phyloP scores from a whole-genome alignment of 352 stramenopile species.

The Discostella stelligera region DNA sequence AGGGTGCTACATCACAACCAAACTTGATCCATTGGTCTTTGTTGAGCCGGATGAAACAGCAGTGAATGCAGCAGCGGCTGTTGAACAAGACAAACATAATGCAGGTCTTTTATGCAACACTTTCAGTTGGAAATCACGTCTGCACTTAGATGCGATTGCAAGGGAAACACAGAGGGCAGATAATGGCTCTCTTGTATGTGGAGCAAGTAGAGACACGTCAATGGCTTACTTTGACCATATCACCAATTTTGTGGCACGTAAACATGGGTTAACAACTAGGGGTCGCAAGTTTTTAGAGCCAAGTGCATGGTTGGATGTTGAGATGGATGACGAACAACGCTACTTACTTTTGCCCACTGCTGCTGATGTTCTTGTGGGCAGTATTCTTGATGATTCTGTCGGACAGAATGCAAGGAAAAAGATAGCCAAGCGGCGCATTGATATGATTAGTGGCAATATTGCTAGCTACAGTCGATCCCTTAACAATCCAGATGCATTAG shows the following conservation, averaged over 20 bases:
- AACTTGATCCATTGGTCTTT: constrained; percentile 22
- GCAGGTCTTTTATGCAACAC: neutral
- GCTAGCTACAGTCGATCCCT: constrained; percentile 19
- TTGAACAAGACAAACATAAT: neutral
- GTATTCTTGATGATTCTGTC: constrained; percentile 24
- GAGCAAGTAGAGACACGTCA: no score
- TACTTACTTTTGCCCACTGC: constrained; percentile 19
- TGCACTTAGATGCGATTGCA: neutral
- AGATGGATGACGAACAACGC: constrained; percentile 17
- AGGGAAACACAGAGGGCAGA: no score
- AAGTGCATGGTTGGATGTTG: constrained; percentile 19
- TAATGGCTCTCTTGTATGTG: no score
- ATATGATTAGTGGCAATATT: constrained; percentile 30
- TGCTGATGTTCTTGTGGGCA: constrained; percentile 16
- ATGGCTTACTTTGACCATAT: constrained; percentile 17
- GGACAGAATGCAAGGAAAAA: constrained; percentile 28
- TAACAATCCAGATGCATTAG: constrained; percentile 10
- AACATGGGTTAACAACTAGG: constrained; percentile 19
- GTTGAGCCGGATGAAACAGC: neutral
- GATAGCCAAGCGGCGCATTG: constrained; percentile 25
- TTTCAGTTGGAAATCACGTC: neutral
- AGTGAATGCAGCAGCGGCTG: neutral
- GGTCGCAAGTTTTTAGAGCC: constrained; percentile 6
- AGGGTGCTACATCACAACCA: constrained; percentile 15
- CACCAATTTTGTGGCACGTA: constrained; percentile 24